Percentiles rank a stretch among this genome's conserved stretches.
phyloP scores from a whole-genome alignment of 257 asterid species.

The Przewalskia tangutica region DNA sequence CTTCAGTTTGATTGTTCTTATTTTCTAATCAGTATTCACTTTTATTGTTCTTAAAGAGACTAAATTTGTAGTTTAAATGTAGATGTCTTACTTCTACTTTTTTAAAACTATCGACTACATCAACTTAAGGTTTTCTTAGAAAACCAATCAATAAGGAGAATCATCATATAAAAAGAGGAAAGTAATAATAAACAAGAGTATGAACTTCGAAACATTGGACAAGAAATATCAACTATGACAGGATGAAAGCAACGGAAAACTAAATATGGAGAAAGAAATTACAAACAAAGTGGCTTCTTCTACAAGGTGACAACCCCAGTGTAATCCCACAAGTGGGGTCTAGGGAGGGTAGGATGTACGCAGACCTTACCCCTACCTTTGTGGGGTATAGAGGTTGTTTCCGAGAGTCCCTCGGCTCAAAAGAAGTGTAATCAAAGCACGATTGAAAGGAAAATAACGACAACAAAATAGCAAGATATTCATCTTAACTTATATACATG shows the following conservation, averaged over 20 bases:
- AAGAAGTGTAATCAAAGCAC: too few relatives aligned
- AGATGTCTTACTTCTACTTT: not conserved
- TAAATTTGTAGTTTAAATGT: too few relatives aligned
- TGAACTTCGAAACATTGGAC: not conserved
- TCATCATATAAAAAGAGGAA: not conserved
- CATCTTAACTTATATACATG: not conserved
- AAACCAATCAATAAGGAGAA: not conserved
- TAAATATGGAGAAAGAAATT: not conserved
- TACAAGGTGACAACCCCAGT: too few relatives aligned
- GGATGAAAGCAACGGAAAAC: not conserved
- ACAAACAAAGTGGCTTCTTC: not conserved
- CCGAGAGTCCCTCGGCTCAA: too few relatives aligned
- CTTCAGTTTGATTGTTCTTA: not conserved
- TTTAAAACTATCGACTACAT: not conserved
- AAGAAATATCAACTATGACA: not conserved
- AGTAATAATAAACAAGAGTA: not conserved
- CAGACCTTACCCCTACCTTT: not conserved
- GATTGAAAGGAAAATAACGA: too few relatives aligned
- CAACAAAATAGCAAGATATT: too few relatives aligned
- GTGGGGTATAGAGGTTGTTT: not conserved
- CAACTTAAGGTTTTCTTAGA: not conserved
- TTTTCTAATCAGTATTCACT: too few relatives aligned
- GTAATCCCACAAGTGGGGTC: too few relatives aligned
- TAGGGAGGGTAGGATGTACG: too few relatives aligned
- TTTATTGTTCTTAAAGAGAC: too few relatives aligned